A percentile compares a stretch with the other conserved stretches of the same genome.
Conservation (phyloP, 495 filamentous ascomycete species). For the Antarctomyces pellizariae region DNA sequence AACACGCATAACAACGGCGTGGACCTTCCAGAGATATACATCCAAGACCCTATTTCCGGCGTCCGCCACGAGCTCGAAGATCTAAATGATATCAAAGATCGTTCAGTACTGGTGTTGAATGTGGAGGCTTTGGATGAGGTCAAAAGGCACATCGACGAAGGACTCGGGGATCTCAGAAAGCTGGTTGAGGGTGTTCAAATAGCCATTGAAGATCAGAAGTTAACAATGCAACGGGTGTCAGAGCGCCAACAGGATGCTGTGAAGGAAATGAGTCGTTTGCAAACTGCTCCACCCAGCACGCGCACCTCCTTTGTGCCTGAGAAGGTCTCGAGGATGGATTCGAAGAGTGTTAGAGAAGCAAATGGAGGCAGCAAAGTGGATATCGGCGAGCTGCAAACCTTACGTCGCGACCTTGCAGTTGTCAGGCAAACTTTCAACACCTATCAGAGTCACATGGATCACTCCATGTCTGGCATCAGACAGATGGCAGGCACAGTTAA, state of each 20-base stretch:
- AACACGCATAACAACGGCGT: slow-evolving; percentile 84
- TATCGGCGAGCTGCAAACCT: slow-evolving; percentile 48
- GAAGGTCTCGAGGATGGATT: slow-evolving; percentile 4
- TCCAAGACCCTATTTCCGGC: slow-evolving; percentile 85
- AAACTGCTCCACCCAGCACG: slow-evolving; percentile 12
- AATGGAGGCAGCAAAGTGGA: slow-evolving; percentile 20
- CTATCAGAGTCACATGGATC: slow-evolving; percentile 69
- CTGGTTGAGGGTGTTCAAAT: slow-evolving; percentile 64
- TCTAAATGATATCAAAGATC: slow-evolving; percentile 82
- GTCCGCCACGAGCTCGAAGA: slow-evolving; percentile 92
- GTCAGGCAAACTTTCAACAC: slow-evolving; percentile 81
- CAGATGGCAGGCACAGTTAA: slow-evolving; percentile 65
- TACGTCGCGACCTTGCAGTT: slow-evolving; percentile 80
- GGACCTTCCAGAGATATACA: slow-evolving; percentile 90
- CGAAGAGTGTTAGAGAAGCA: slow-evolving; percentile 6
- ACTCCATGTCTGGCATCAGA: slow-evolving; percentile 63
- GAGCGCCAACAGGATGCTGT: slow-evolving; percentile 78
- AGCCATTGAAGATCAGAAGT: slow-evolving; percentile 56
- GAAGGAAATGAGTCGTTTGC: slow-evolving; percentile 71
- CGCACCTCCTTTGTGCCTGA: slow-evolving; percentile 3
- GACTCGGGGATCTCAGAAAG: slow-evolving; percentile 52
- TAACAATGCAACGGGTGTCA: slow-evolving; percentile 64
- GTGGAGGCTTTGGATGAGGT: slow-evolving; percentile 91
- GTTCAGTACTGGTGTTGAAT: slow-evolving; percentile 81
- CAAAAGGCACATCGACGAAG: slow-evolving; percentile 87